These are phyloP conservation scores for Hypholoma sublateritium DNA, from an alignment of 768 basidiomycete species.

Conservation along the genomic window DNA sequence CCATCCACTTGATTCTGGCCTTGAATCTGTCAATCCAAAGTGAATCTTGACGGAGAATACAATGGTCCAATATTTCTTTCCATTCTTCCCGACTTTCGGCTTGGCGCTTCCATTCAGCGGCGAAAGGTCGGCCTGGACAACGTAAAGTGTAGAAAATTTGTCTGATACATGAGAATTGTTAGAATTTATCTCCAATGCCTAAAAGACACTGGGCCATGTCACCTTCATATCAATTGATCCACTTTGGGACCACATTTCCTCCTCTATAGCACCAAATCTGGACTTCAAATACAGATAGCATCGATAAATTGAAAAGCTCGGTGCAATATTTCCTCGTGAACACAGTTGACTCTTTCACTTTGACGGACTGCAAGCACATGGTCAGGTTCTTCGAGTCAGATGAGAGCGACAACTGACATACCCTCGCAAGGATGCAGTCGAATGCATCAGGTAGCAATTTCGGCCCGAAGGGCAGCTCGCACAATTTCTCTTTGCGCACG, in stretches of 20 bases:
- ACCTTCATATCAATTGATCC: conserved; percentile 68
- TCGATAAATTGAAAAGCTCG: conserved; percentile 72
- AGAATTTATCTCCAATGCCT: not conserved
- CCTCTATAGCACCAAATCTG: conserved; percentile 85
- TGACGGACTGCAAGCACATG: conserved; percentile 48
- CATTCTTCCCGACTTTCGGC: conserved; percentile 60
- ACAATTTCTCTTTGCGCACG: conserved; percentile 60
- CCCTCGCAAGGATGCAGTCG: conserved; percentile 74
- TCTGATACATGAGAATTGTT: conserved; percentile 35
- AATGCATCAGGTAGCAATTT: conserved; percentile 80
- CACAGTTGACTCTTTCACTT: conserved; percentile 80
- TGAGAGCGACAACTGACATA: conserved; percentile 31
- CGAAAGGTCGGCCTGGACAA: conserved; percentile 77
- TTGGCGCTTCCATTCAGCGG: conserved; percentile 70
- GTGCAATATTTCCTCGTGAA: conserved; percentile 84
- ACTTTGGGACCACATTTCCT: conserved; percentile 65
- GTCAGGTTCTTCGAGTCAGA: not conserved
- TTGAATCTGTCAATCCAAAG: conserved; percentile 79
- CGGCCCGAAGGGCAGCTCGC: conserved; percentile 76
- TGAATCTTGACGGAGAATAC: conserved; percentile 84
- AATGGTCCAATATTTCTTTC: conserved; percentile 81
- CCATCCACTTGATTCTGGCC: conserved; percentile 81
- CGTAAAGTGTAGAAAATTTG: conserved; percentile 73
- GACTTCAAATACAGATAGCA: conserved; percentile 79
- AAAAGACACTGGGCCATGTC: conserved; percentile 16